Percentiles rank a stretch among this genome's conserved stretches.
These are phyloP conservation scores for Eustoma russellianum DNA, from an alignment of 257 asterid species.

Conservation along the genomic window DNA sequence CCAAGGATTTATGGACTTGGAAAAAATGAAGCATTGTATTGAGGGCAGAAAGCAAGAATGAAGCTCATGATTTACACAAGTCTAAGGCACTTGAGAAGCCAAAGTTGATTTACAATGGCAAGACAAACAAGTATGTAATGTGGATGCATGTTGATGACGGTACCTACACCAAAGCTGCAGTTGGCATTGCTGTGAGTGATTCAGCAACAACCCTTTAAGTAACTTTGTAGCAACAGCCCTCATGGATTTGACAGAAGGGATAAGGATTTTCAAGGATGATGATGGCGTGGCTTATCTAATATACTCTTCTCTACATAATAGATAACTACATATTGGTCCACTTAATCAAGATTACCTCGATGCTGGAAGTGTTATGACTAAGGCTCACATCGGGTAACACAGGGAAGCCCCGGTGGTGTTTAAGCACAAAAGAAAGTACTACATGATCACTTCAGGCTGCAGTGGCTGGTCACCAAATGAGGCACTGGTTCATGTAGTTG, in stretches of 20 bases:
- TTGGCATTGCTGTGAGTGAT: slow-evolving; percentile 47
- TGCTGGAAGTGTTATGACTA: slow-evolving; percentile 21
- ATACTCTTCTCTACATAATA: slow-evolving; percentile 50
- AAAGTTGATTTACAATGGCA: slow-evolving; percentile 54
- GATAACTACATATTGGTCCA: slow-evolving; percentile 51
- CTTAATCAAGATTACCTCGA: slow-evolving; percentile 31
- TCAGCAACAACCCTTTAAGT: slow-evolving; percentile 42
- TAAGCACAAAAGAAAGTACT: slow-evolving; percentile 39
- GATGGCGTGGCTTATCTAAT: slow-evolving; percentile 44
- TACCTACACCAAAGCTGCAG: slow-evolving; percentile 48
- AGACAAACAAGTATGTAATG: slow-evolving; percentile 42
- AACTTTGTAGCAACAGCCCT: slow-evolving; percentile 42
- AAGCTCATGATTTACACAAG: slow-evolving; percentile 45
- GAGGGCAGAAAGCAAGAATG: slow-evolving; percentile 27
- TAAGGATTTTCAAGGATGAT: slow-evolving; percentile 53
- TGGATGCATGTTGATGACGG: slow-evolving; percentile 74
- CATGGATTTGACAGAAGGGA: slow-evolving; percentile 70
- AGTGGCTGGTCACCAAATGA: slow-evolving; percentile 86
- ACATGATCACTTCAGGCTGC: slow-evolving; percentile 80
- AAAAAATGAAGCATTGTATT: slow-evolving; percentile 54
- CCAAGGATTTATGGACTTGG: slow-evolving; percentile 59
- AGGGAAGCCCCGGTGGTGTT: slow-evolving; percentile 75
- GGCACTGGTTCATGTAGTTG: slow-evolving; percentile 66
- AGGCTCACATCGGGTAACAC: slow-evolving; percentile 49
- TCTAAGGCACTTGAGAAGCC: slow-evolving; percentile 64